A percentile compares a stretch with the other conserved stretches of the same genome.
These are phyloP conservation scores for Trichoderma sp. DNA, from an alignment of 2,329 filamentous ascomycete genomes.

Conservation along the genomic window DNA sequence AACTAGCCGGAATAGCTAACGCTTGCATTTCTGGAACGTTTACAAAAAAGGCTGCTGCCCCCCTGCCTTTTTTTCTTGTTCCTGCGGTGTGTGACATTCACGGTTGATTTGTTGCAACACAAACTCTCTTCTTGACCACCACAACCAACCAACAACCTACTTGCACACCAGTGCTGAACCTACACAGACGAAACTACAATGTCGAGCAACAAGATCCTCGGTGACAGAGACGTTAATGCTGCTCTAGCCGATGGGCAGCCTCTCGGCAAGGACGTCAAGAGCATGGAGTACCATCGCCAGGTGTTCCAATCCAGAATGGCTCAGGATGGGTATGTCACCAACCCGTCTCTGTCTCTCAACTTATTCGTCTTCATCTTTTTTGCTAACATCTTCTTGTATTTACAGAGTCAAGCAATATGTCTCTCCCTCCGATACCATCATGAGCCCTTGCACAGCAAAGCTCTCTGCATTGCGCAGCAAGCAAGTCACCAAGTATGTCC, in stretches of 20 bases:
- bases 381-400: neutral
- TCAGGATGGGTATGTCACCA: constrained; percentile 56
- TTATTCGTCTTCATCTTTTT: too few species aligned
- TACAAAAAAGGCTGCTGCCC: constrained; percentile 2
- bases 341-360: too few species aligned
- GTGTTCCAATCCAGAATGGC: constrained; percentile 70
- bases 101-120: neutral
- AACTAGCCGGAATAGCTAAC: neutral
- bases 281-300: constrained; percentile 76
- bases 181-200: constrained; percentile 41
- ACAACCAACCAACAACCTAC: neutral
- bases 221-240: constrained; percentile 64
- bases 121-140: neutral
- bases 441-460: constrained; percentile 83
- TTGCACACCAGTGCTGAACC: constrained; percentile 25
- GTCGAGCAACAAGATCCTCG: constrained; percentile 60
- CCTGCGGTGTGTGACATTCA: neutral
- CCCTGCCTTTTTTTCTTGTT: neutral
- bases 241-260: constrained; percentile 35
- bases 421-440: constrained; percentile 84
- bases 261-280: constrained; percentile 41
- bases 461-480: constrained; percentile 77
- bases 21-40: neutral
- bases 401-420: constrained; percentile 58
- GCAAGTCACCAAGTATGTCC: constrained; percentile 70